Percentiles rank a stretch among this genome's conserved stretches.
phyloP scores from a whole-genome alignment of 2,329 filamentous ascomycete species.

The Neonectria ditissima region DNA sequence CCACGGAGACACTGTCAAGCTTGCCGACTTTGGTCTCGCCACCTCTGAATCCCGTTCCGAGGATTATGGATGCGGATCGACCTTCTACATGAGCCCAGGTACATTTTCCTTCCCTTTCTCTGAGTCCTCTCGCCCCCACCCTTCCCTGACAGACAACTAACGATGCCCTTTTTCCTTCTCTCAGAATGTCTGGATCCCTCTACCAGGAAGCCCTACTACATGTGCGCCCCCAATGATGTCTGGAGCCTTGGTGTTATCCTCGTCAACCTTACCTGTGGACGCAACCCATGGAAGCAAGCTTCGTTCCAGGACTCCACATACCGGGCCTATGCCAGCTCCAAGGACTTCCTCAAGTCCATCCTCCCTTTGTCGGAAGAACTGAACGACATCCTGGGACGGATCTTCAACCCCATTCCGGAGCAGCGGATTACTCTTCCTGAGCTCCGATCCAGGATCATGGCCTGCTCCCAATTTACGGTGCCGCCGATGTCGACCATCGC shows the following conservation, averaged over 20 bases:
- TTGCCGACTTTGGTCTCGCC: constrained; percentile 97
- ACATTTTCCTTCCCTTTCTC: constrained; percentile 53
- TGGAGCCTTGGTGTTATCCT: constrained; percentile 99
- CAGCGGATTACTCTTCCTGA: constrained; percentile 85
- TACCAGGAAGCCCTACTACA: constrained; percentile 81
- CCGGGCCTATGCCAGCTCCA: constrained; percentile 86
- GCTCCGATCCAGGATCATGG: constrained; percentile 79
- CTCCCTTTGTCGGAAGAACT: constrained; percentile 90
- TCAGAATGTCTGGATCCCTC: constrained; percentile 90
- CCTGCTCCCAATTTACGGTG: constrained; percentile 80
- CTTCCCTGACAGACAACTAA: constrained; percentile 40
- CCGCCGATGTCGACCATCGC: constrained; percentile 50
- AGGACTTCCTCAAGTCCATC: constrained; percentile 91
- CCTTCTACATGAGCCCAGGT: constrained; percentile 99
- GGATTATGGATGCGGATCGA: constrained; percentile 97
- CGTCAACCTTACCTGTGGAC: constrained; percentile 96
- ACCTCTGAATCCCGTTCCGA: constrained; percentile 86
- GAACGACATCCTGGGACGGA: constrained; percentile 85
- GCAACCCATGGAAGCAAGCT: constrained; percentile 98
- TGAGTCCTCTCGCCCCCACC: constrained; percentile 15
- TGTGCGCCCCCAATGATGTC: constrained; percentile 93
- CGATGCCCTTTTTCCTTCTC: constrained; percentile 40
- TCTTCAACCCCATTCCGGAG: constrained; percentile 88
- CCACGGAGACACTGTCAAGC: constrained; percentile 88
- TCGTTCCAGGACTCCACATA: constrained; percentile 95